Base-by-base conservation (phyloP, 345 rosid species). In the Trapa incisa region DNA sequence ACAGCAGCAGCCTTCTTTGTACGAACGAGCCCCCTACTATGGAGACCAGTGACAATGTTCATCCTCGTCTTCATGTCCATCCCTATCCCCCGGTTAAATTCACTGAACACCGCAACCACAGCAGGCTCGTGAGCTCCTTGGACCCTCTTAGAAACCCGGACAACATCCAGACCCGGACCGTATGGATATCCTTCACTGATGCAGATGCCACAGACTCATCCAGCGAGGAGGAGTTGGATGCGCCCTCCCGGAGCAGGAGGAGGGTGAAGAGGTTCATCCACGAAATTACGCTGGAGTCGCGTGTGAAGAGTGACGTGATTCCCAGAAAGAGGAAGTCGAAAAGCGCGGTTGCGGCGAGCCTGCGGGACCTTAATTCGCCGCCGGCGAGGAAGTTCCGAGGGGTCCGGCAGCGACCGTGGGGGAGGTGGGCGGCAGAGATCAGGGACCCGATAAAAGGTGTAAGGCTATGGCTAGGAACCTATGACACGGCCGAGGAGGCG, bases 391-490 rank as follows among this genome's bases (percentile, higher is more conserved):
- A 89, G 77, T 91, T 79, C 72, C 76, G 97, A 2, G 99, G 99
- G 0, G 99, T 94, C 2, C 75, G 99, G 68, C 99, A 85, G 69
- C 74, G 99, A 60, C 99, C 99, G 0, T 94, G 99, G 99, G 99
- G 99, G 1, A 94, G 86, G 76, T 94, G 99, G 99, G 99, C 99
- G 64, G 99, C 99, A 36, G 99, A 94, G 87, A 94, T 94, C 36
- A 87, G 99, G 72, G 99, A 94, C 70, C 99, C 99, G 0, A 54
- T 61, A 5, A 72, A 76, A 65, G 91, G 97, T 52, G 87, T 84
- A 61, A 84, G 99, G 67, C 71, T 91, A 15, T 94, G 99, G 99
- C 70, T 94, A 3, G 99, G 97, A 0, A 94, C 99, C 9, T 94
- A 78, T 64, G 83, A 87, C 48, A 94, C 97, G 0, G 99, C 99